Base-by-base conservation (phyloP, 2,329 filamentous ascomycete species). In the Ceratocystis destructans region DNA sequence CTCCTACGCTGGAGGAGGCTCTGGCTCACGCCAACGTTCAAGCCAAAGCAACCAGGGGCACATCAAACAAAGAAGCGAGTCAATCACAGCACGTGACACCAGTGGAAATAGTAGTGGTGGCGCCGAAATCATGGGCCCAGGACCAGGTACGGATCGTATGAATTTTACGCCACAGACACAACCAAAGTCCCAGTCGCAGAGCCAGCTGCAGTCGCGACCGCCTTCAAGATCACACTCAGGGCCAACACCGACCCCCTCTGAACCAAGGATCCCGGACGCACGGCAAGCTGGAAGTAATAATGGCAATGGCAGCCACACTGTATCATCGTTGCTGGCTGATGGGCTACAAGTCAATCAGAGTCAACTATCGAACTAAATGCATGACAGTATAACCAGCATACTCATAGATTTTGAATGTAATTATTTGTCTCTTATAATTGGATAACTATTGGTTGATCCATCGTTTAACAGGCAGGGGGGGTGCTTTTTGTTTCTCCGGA, bases 11-110 rank as follows among this genome's bases (percentile, higher is more conserved):
- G 70, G 61, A 31, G 70, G 61, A 31, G 61, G 61, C 8, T 28
- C 57, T 5, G 57, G 65, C 20, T 80, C 82, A 73, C 79, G 82
- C 69, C 77, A 81, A 69, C 82, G 81, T 61, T 86, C 81, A 61
- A 80, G 87, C 69, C 83, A 86, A 71, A 80, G 81, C 71, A 89
- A 86, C 74, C 86, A 88, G 72, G 74, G 83, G 68, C 41, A 48
- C 5, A 25, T 20, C n/a, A 28, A 33, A 28, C 62, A 62, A 8
- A 55, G 65, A 57, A 44, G 65, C 28, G 65, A 66, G 8, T 41
- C 31, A n/a, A 22, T 28, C 6, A 50, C 46, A 25, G 62, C n/a
- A 53, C 25, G 10, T 37, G 45, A 20, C 25, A 25, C 45, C n/a
- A 12, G 15, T 25, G 45, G 25, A 28, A 33, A 28, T 53, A 25